These are phyloP conservation scores for Gossypium anomalum DNA, from an alignment of 345 rosid genomes.

Conservation along the genomic window DNA sequence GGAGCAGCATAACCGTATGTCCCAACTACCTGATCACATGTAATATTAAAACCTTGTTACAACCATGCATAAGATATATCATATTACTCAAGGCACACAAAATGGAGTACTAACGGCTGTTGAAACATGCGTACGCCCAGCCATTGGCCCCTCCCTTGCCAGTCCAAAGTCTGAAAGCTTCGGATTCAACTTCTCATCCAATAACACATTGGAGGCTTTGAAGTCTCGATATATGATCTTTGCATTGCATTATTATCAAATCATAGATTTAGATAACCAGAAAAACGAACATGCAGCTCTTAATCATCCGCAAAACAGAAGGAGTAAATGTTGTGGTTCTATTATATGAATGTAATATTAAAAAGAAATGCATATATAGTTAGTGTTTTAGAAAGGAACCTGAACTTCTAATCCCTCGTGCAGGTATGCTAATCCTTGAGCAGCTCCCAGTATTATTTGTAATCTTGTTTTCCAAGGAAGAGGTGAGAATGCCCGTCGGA, in stretches of 20 bases:
- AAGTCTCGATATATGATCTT: constrained; percentile 83
- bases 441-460: constrained; percentile 68
- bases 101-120: constrained; percentile 59
- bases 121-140: constrained; percentile 76
- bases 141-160: constrained; percentile 85
- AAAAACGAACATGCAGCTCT: not conserved
- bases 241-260: not conserved
- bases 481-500: constrained; percentile 40
- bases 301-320: not conserved
- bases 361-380: not conserved
- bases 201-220: constrained; percentile 71
- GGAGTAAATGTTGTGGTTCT: not conserved
- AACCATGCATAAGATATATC: not conserved
- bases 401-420: constrained; percentile 75
- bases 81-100: not conserved
- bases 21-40: constrained; percentile 59
- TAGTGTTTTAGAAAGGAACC: constrained; percentile 33
- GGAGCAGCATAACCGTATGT: constrained; percentile 94
- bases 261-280: not conserved
- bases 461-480: constrained; percentile 72
- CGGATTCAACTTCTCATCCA: constrained; percentile 61
- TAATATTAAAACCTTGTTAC: not conserved
- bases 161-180: constrained; percentile 92
- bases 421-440: constrained; percentile 76
- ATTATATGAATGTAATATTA: not conserved